These are phyloP conservation scores for Globisporangium middletonii DNA, from an alignment of 352 stramenopile species.

Conservation along the genomic window DNA sequence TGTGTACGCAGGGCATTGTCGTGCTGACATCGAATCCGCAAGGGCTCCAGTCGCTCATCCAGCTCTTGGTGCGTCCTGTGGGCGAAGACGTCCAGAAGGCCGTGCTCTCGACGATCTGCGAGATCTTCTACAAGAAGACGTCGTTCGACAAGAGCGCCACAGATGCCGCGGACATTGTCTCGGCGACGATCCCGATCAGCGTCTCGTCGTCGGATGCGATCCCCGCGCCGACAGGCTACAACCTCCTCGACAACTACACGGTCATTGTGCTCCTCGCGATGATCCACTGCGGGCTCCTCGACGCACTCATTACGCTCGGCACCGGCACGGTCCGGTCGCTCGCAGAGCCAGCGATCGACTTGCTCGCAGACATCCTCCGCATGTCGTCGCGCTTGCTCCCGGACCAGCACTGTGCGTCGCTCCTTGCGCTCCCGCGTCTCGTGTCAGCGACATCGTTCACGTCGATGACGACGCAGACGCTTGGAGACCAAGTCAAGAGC, in stretches of 20 bases:
- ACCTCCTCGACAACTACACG: slow-evolving; percentile 86
- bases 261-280: slow-evolving; percentile 81
- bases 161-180: slow-evolving; percentile 26
- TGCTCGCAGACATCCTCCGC: slow-evolving; percentile 76
- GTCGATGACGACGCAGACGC: slow-evolving; percentile 58
- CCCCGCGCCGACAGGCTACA: slow-evolving; percentile 58
- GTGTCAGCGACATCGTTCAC: slow-evolving; percentile 78
- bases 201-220: slow-evolving; percentile 63
- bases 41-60: slow-evolving; percentile 79
- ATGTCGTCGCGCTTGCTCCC: slow-evolving; percentile 81
- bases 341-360: slow-evolving; percentile 78
- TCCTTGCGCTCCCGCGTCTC: slow-evolving; percentile 71
- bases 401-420: slow-evolving; percentile 75
- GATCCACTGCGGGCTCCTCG: slow-evolving; percentile 80
- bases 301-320: slow-evolving; percentile 79
- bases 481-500: slow-evolving; percentile 67
- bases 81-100: slow-evolving; percentile 87
- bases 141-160: slow-evolving; percentile 64
- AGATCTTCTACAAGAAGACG: slow-evolving; percentile 87
- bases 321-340: slow-evolving; percentile 65
- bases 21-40: slow-evolving; percentile 85
- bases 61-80: slow-evolving; percentile 82
- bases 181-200: slow-evolving; percentile 57
- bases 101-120: slow-evolving; percentile 83
- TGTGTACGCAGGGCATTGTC: slow-evolving; percentile 52